Evolutionary conservation across 208 protist genomes (phyloP), one percentile per base, ranked within the genome.

Genomic region (Acanthamoeba castellanii): DNA sequence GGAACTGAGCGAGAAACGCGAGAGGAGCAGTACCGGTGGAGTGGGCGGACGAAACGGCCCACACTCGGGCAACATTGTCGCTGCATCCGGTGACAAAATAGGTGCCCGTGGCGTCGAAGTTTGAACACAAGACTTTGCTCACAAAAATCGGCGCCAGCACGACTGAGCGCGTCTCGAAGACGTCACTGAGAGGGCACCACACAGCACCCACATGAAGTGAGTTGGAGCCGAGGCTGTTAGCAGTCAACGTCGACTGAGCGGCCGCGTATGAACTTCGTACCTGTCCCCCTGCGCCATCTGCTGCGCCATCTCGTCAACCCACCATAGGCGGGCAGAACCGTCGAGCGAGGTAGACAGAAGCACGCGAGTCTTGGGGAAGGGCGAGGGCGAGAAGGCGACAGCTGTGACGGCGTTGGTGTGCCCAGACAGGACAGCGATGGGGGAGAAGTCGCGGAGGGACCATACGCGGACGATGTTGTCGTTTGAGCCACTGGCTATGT

Each of bases 391-490:
- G 25, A 94, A 94, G 16, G 90, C 72, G 14, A 94, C 70, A 2
- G 90, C 70, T 11, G 90, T 94, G 45, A 94, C 70, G 20, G 90
- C 90, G 42, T 94, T 68, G 45, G 90, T 84, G 70, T 94, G 90
- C 5, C 90, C 90, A 9, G 32, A 34, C 8, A 94, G 90, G 22
- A 94, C 90, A 42, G 90, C 90, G 14, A 94, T 37, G 9, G 90
- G 90, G 16, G 47, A 72, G 70, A 85, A 94, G 32, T 94, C 90
- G 7, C 57, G 45, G 47, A 94, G 52, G 13, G 90, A 94, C 90
- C 90, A 94, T 8, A 94, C 90, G 16, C 90, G 90, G 55, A 94
- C 47, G 45, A 94, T 25, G 32, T 94, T 94, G 37, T 94, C 90
- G 52, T 94, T 94, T 9, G 90, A 94, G 4, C 90, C 90, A 84